These are phyloP conservation scores for Salvia hispanica DNA, from an alignment of 257 asterid species.

Conservation along the genomic window DNA sequence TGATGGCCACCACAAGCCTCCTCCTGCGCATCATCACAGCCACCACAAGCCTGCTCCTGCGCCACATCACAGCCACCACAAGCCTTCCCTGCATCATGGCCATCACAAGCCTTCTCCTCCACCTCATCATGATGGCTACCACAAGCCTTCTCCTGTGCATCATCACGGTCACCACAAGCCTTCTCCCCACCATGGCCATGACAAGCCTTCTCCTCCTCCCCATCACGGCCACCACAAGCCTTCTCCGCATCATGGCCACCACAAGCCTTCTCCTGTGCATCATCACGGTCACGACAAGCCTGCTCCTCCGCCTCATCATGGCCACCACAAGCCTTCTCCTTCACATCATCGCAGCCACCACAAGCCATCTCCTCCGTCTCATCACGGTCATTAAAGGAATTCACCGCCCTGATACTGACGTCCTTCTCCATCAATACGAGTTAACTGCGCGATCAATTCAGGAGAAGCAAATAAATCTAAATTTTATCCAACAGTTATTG, in stretches of 20 bases:
- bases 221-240: neutral
- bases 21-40: neutral
- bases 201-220: neutral
- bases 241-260: neutral
- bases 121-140: neutral
- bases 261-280: neutral
- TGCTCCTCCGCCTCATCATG: neutral
- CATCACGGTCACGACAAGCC: neutral
- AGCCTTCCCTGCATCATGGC: neutral
- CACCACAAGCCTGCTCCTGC: no score
- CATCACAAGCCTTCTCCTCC: neutral
- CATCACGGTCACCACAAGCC: neutral
- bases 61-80: neutral
- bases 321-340: no score
- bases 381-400: neutral
- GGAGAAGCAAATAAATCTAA: no score
- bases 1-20: no score
- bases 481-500: no score
- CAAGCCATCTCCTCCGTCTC: constrained; percentile 11
- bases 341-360: no score
- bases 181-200: neutral
- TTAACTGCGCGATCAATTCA: no score
- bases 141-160: neutral
- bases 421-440: no score
- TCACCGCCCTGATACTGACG: neutral